Percentiles rank a stretch among this genome's conserved stretches.
These are phyloP conservation scores for Murraya paniculata DNA, from an alignment of 345 rosid genomes.

Conservation along the genomic window DNA sequence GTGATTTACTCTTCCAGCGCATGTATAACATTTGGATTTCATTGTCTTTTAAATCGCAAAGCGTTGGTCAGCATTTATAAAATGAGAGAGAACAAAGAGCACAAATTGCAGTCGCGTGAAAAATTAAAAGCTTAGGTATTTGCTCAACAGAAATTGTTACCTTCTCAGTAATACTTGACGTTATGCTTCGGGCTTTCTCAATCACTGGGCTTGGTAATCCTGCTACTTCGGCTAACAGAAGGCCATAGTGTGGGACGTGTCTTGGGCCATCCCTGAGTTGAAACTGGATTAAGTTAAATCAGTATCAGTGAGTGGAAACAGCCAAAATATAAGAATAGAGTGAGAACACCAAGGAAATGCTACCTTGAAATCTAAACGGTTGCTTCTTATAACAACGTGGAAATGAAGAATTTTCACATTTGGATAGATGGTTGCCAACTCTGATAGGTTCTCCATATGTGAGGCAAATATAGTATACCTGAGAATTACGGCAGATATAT, in stretches of 20 bases:
- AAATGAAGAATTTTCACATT: conserved; percentile 84
- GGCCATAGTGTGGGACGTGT: conserved; percentile 82
- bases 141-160: conserved; percentile 25
- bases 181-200: conserved; percentile 75
- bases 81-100: background rate
- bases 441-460: conserved; percentile 82
- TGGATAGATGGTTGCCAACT: conserved; percentile 82
- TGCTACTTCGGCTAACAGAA: conserved; percentile 76
- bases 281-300: conserved; percentile 42
- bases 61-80: too few relatives aligned
- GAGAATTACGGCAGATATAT: conserved; percentile 20
- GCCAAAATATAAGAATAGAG: background rate
- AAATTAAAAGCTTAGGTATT: background rate
- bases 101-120: background rate
- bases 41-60: background rate
- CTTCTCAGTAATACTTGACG: conserved; percentile 62
- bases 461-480: conserved; percentile 88
- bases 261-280: conserved; percentile 77
- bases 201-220: conserved; percentile 81
- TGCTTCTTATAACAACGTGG: conserved; percentile 60
- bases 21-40: background rate
- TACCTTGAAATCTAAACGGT: conserved; percentile 91
- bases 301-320: conserved; percentile 8
- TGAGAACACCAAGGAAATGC: background rate
- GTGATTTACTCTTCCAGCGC: background rate